Conservation (phyloP, 352 stramenopile species). For the Globisporangium splendens region DNA sequence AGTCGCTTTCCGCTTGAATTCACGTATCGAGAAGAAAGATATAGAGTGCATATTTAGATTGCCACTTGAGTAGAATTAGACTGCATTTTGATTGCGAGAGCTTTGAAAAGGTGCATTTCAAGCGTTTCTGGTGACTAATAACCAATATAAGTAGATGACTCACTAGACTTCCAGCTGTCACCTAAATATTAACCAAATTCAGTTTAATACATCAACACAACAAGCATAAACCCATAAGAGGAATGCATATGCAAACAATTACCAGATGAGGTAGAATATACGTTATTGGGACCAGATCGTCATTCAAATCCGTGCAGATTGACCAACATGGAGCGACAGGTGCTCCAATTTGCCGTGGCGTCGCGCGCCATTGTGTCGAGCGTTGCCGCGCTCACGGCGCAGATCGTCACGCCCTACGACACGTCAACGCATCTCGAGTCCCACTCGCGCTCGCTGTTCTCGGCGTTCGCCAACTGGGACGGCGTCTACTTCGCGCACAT, state of each 20-base stretch:
- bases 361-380: conserved; percentile 46
- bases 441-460: conserved; percentile 20
- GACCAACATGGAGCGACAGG: conserved; percentile 15
- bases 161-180: too few relatives aligned
- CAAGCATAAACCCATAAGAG: too few relatives aligned
- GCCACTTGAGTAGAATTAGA: neutral
- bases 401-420: conserved; percentile 62
- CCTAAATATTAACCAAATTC: too few relatives aligned
- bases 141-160: too few relatives aligned
- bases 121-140: too few relatives aligned
- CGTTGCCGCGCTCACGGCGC: conserved; percentile 37
- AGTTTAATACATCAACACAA: too few relatives aligned
- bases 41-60: conserved; percentile 27
- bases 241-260: too few relatives aligned
- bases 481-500: conserved; percentile 82
- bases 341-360: conserved; percentile 45
- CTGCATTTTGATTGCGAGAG: too few relatives aligned
- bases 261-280: too few relatives aligned
- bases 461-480: conserved; percentile 77
- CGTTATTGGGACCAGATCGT: neutral
- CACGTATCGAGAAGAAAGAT: conserved; percentile 1
- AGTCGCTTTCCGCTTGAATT: conserved; percentile 21
- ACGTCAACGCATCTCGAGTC: conserved; percentile 47
- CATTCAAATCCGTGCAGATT: neutral
- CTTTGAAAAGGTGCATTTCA: too few relatives aligned